phyloP scores from a whole-genome alignment of 2,329 filamentous ascomycete genomes.

The Anthostomella pinea region DNA sequence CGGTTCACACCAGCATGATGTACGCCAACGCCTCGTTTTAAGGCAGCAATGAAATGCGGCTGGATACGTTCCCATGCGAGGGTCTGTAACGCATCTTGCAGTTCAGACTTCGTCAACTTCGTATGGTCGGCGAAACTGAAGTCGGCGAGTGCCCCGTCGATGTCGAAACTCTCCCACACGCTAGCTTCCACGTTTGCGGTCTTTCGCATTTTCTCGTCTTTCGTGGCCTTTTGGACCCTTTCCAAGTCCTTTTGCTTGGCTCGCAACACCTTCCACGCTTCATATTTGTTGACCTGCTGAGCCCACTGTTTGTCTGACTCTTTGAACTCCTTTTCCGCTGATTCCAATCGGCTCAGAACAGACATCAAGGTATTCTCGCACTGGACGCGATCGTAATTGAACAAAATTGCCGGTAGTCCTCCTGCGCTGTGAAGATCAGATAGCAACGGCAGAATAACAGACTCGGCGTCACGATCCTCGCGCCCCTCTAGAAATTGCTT shows the following conservation, averaged over 20 bases:
- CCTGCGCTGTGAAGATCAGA: conserved; percentile 59
- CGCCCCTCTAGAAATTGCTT: neutral
- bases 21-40: conserved; percentile 68
- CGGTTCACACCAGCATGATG: conserved; percentile 81
- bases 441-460: conserved; percentile 50
- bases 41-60: conserved; percentile 54
- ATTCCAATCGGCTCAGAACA: conserved; percentile 51
- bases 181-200: conserved; percentile 53
- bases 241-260: conserved; percentile 37
- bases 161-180: conserved; percentile 61
- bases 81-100: conserved; percentile 51
- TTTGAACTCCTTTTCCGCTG: conserved; percentile 56
- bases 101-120: conserved; percentile 55
- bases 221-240: conserved; percentile 37
- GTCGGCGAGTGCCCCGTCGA: conserved; percentile 53
- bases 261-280: conserved; percentile 52
- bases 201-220: conserved; percentile 50
- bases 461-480: neutral
- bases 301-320: conserved; percentile 58
- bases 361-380: conserved; percentile 59
- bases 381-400: conserved; percentile 67
- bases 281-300: conserved; percentile 54
- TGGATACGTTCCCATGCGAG: conserved; percentile 50
- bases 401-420: conserved; percentile 70
- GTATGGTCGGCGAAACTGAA: conserved; percentile 66